Evolutionary conservation across 2,329 filamentous ascomycete genomes (phyloP).

Genomic region (Neopestalotiopsis sp.): DNA sequence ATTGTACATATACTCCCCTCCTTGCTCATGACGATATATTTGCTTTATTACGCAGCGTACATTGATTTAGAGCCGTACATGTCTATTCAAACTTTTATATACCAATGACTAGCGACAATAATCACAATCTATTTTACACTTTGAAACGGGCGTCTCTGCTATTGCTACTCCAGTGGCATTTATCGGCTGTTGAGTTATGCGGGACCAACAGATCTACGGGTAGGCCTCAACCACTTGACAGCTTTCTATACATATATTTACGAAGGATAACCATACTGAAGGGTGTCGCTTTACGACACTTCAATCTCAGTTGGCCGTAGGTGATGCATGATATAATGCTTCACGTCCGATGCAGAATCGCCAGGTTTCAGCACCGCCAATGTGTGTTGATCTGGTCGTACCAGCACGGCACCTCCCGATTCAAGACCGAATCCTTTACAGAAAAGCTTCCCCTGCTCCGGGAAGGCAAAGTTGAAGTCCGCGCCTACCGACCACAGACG

Average conservation of each 20-base stretch:
- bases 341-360: neutral
- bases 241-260: no score
- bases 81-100: neutral
- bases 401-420: slow-evolving; percentile 32
- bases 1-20: neutral
- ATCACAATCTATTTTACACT: neutral
- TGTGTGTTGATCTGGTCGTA: slow-evolving; percentile 44
- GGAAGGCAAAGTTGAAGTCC: slow-evolving; percentile 32
- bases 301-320: neutral
- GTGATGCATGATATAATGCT: neutral
- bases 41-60: neutral
- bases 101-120: neutral
- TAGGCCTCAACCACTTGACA: no score
- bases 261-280: neutral
- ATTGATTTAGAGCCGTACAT: neutral
- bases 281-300: neutral
- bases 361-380: slow-evolving; percentile 21
- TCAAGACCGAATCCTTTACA: slow-evolving; percentile 28
- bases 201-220: no score
- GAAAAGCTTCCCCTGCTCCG: slow-evolving; percentile 27
- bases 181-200: no score
- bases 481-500: slow-evolving; percentile 19
- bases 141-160: no score
- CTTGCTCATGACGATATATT: neutral
- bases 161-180: no score